These are phyloP conservation scores for Platanthera zijinensis DNA, from an alignment of 106 monocot genomes.

Conservation along the genomic window DNA sequence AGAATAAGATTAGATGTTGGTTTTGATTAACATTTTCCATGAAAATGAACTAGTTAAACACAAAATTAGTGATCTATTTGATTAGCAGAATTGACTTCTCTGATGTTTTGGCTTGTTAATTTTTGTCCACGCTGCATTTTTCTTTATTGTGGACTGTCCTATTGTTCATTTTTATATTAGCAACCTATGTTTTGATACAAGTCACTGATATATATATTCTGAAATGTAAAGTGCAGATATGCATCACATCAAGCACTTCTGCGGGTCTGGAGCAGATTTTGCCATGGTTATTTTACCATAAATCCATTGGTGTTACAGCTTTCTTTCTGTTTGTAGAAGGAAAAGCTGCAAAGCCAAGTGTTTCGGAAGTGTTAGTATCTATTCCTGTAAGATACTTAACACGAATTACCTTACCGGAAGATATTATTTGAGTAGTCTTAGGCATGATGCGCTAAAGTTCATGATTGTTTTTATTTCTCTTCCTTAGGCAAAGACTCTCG, in stretches of 20 bases:
- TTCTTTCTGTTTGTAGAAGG: conserved; percentile 96
- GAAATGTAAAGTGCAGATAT: conserved; percentile 43
- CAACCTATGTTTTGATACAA: background rate
- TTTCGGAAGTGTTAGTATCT: conserved; percentile 63
- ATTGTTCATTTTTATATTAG: background rate
- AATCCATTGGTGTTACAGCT: conserved; percentile 63
- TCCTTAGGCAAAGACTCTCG: background rate
- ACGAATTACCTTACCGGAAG: background rate
- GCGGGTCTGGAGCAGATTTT: conserved; percentile 88
- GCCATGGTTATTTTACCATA: conserved; percentile 96
- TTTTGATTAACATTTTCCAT: background rate
- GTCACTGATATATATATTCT: background rate
- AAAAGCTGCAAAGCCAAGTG: conserved; percentile 67
- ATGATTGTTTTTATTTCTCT: background rate
- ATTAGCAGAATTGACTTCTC: background rate
- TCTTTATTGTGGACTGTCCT: background rate
- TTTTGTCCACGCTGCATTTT: background rate
- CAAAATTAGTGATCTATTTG: background rate
- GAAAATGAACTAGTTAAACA: background rate
- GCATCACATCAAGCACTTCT: conserved; percentile 84
- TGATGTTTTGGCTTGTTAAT: background rate
- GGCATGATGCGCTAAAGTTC: background rate
- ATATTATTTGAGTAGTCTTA: background rate
- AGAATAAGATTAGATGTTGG: background rate
- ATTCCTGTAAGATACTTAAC: conserved; percentile 54